Evolutionary conservation across 2,329 filamentous ascomycete genomes (phyloP), one percentile per base, ranked within the genome.

Genomic region (Fusarium paranaense): DNA sequence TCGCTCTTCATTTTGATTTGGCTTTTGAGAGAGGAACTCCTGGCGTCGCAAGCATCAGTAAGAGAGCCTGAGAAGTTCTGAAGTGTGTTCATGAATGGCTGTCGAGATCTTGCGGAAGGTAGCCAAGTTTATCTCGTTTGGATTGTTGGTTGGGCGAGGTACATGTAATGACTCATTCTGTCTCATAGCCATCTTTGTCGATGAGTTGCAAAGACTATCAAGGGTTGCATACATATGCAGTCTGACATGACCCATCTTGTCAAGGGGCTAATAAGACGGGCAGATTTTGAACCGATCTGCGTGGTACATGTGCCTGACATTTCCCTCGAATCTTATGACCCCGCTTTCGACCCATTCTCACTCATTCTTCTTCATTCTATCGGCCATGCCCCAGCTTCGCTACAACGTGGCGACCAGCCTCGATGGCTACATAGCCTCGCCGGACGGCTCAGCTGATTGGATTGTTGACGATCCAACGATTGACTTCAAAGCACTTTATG

Each of bases 341-440:
- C 59, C 40, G 16, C 59, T 27, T 33, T 25, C n/a, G 50, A 54
- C 25, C n/a, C 7, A 18, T 33, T n/a, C 18, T 42, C 40, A 22
- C 14, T 42, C 37, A 37, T 40, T 22, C 50, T n/a, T 20, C 1
- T 8, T 16, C 8, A 45, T 11, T 37, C 30, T 22, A 56, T 11
- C 45, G 27, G n/a, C 22, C 27, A 78, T 79, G 68, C 65, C 72
- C 5, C 71, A 64, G 5, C 54, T 82, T 18, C 78, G 80, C 2
- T 84, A 84, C 67, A 81, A 82, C 67, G 73, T 80, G 4, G 82
- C 82, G 22, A 76, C 75, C 3, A 81, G 80, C 13, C 76, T 83
- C 2, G 81, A 84, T 62, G 82, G 82, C 54, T 82, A 76, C 69
- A 83, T 84, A 33, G 81, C 80, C 38, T 79, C 81, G 0, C 68